These are phyloP conservation scores for Lentinula boryana DNA, from an alignment of 768 basidiomycete genomes.

Conservation along the genomic window DNA sequence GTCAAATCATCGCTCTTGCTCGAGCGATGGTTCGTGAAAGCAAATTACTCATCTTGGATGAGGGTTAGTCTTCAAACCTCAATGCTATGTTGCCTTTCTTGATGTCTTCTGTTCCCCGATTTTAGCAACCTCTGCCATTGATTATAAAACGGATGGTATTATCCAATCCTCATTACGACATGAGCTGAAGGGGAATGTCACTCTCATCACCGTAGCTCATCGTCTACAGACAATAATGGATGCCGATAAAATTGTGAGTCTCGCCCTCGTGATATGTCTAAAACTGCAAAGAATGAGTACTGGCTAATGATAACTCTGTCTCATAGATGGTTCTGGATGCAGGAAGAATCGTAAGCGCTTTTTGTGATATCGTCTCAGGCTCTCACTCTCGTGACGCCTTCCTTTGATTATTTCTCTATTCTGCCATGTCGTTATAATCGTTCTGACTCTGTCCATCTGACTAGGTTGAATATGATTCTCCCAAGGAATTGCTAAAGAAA, in stretches of 20 bases:
- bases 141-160: constrained; percentile 61
- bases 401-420: no score
- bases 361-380: background rate
- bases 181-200: constrained; percentile 53
- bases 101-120: background rate
- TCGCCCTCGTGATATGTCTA: background rate
- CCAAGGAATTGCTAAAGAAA: constrained; percentile 42
- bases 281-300: constrained; percentile 9
- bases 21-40: constrained; percentile 47
- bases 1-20: constrained; percentile 65
- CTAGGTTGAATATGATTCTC: constrained; percentile 52
- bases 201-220: constrained; percentile 50
- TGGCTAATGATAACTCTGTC: background rate
- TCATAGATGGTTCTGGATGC: constrained; percentile 39
- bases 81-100: background rate
- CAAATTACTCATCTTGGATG: constrained; percentile 11
- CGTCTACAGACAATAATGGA: constrained; percentile 56
- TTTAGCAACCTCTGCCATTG: constrained; percentile 13
- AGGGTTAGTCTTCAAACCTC: background rate
- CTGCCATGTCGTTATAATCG: background rate
- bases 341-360: constrained; percentile 26
- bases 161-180: constrained; percentile 62
- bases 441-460: constrained; percentile 6
- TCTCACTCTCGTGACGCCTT: no score
- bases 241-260: constrained; percentile 36